Evolutionary conservation across 2,329 filamentous ascomycete species (phyloP).

Genomic region (Colletotrichum higginsianum): DNA sequence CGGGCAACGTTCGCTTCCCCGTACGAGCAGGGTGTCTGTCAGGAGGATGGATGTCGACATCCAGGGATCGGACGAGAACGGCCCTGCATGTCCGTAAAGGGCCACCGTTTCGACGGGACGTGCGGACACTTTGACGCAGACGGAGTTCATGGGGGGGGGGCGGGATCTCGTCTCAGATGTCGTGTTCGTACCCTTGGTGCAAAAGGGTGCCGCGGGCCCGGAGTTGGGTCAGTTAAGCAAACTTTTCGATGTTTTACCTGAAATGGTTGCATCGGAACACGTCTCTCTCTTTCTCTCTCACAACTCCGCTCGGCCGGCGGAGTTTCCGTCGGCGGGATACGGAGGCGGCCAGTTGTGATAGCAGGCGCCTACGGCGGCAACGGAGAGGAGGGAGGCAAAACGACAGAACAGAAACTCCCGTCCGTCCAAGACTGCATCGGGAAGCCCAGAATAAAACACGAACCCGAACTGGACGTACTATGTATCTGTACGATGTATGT

Average conservation of each 20-base stretch:
- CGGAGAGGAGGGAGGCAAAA: slow-evolving; percentile 7
- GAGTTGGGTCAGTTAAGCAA: not conserved
- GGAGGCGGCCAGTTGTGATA: slow-evolving; percentile 9
- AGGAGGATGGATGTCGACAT: not conserved
- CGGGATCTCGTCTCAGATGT: slow-evolving; percentile 31
- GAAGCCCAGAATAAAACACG: not conserved
- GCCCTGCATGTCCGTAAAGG: slow-evolving; percentile 2
- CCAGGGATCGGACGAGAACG: slow-evolving; percentile 19
- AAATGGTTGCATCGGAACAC: slow-evolving; percentile 13
- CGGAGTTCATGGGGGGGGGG: not conserved
- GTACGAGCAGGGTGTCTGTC: not conserved
- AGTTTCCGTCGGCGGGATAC: not conserved
- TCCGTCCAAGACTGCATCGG: not conserved
- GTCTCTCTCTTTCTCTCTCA: not conserved
- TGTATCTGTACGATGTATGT: too few relatives aligned
- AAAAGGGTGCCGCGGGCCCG: slow-evolving; percentile 35
- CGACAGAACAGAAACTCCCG: not conserved
- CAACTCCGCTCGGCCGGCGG: slow-evolving; percentile 15
- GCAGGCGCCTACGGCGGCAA: slow-evolving; percentile 17
- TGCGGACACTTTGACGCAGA: slow-evolving; percentile 30
- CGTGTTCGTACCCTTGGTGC: slow-evolving; percentile 8
- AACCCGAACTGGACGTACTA: not conserved
- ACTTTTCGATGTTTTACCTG: slow-evolving; percentile 26
- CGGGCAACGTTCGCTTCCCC: slow-evolving; percentile 15
- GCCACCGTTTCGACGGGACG: slow-evolving; percentile 32